A percentile compares a stretch with the other conserved stretches of the same genome.
These are phyloP conservation scores for Meripilus lineatus DNA, from an alignment of 1,284 basidiomycete genomes.

Conservation along the genomic window DNA sequence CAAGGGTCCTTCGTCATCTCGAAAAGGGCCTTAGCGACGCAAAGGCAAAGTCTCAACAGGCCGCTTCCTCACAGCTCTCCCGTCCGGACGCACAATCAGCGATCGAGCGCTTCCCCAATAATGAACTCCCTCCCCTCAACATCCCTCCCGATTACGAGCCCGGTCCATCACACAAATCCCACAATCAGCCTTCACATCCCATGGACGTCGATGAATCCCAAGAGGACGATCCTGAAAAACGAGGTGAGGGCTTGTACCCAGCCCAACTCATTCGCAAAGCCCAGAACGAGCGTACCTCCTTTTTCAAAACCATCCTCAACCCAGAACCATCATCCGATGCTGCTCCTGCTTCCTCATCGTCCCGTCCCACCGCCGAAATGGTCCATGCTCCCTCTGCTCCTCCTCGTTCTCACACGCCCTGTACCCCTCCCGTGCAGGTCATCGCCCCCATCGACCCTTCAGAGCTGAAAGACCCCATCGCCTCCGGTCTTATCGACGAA, in stretches of 20 bases:
- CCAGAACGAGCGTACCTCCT: conserved; percentile 39
- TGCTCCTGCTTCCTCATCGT: conserved; percentile 17
- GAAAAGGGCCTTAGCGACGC: conserved; percentile 77
- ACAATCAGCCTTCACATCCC: conserved; percentile 2
- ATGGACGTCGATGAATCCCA: conserved; percentile 48
- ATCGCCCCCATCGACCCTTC: conserved; percentile 16
- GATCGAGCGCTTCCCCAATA: conserved; percentile 36
- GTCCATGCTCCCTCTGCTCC: conserved; percentile 13
- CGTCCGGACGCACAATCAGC: conserved; percentile 18
- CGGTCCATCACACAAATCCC: conserved; percentile 31
- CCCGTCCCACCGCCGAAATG: no score
- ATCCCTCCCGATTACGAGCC: conserved; percentile 32
- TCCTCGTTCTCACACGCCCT: conserved; percentile 14
- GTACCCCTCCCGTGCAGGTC: conserved; percentile 25
- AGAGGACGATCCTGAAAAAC: conserved; percentile 51
- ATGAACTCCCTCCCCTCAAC: conserved; percentile 45
- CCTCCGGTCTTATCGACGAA: conserved; percentile 62
- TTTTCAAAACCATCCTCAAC: conserved; percentile 78
- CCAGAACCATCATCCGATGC: conserved; percentile 53
- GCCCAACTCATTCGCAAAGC: conserved; percentile 66
- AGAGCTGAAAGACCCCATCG: conserved; percentile 58
- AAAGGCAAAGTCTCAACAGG: conserved; percentile 58
- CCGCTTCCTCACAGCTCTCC: conserved; percentile 28
- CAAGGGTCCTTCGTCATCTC: conserved; percentile 78
- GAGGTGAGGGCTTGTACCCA: conserved; percentile 62